Percentiles rank a stretch among this genome's conserved stretches.
Evolutionary conservation across 345 rosid species (phyloP).

Genomic region (Salix koriyanagi): DNA sequence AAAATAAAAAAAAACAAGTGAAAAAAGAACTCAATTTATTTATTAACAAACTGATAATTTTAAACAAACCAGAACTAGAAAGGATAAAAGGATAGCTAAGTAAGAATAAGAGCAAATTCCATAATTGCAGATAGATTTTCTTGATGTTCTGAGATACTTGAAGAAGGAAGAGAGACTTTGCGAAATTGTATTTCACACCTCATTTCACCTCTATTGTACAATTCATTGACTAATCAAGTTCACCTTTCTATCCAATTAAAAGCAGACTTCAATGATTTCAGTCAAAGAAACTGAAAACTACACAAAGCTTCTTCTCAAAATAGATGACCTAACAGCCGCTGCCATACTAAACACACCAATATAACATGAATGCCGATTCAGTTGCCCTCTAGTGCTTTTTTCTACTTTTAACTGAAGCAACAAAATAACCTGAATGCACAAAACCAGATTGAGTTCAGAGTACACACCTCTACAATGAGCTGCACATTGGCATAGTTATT

Average conservation of each 20-base stretch:
- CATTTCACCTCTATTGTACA: background rate
- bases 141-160: background rate
- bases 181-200: background rate
- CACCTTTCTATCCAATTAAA: background rate
- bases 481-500: slow-evolving; percentile 99
- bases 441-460: background rate
- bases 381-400: background rate
- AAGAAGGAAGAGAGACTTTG: background rate
- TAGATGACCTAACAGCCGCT: no score
- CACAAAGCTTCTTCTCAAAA: background rate
- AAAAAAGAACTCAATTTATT: background rate
- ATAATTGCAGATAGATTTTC: background rate
- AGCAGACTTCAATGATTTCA: background rate
- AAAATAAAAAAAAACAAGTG: background rate
- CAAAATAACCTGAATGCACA: slow-evolving; percentile 4
- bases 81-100: background rate
- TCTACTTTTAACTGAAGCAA: slow-evolving; percentile 1
- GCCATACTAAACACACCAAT: no score
- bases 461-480: slow-evolving; percentile 93
- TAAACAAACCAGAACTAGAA: background rate
- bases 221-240: background rate
- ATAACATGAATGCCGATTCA: background rate
- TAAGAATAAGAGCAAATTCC: background rate
- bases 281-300: background rate
- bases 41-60: background rate